Percentiles rank a stretch among this genome's conserved stretches.
phyloP scores from a whole-genome alignment of 768 basidiomycete species.

The Podaxis carcinomalis region DNA sequence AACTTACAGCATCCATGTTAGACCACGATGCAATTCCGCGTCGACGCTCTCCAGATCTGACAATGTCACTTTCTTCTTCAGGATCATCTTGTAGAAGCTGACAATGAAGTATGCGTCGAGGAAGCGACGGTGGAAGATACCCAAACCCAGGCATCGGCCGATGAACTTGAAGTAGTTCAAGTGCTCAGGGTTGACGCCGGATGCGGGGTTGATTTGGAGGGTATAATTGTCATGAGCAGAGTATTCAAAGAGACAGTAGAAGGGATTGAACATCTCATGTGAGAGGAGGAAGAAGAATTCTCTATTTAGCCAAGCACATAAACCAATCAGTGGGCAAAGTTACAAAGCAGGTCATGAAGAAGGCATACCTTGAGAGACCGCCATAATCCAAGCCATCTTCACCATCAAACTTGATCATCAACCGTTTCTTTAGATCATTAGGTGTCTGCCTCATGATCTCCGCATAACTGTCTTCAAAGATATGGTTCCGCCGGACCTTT shows the following conservation, averaged over 20 bases:
- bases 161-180: constrained; percentile 99
- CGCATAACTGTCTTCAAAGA: constrained; percentile 98
- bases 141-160: constrained; percentile 89
- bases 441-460: constrained; percentile 99
- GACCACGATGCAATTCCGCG: constrained; percentile 87
- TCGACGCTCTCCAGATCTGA: constrained; percentile 96
- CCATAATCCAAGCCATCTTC: constrained; percentile 99
- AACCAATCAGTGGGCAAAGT: background rate
- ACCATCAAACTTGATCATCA: constrained; percentile 99
- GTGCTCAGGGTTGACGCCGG: constrained; percentile 97
- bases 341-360: background rate
- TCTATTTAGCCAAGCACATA: constrained; percentile 36
- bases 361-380: constrained; percentile 83
- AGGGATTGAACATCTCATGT: constrained; percentile 99
- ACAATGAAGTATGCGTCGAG: constrained; percentile 99
- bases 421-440: constrained; percentile 94
- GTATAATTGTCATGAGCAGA: constrained; percentile 99
- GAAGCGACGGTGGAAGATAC: constrained; percentile 99
- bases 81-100: constrained; percentile 99
- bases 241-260: constrained; percentile 99
- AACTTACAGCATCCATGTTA: constrained; percentile 98
- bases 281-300: constrained; percentile 99
- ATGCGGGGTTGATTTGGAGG: constrained; percentile 97
- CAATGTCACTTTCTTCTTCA: constrained; percentile 95
- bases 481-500: constrained; percentile 96